Evolutionary conservation across 768 basidiomycete genomes (phyloP).

Genomic region (Amanita muscaria): DNA sequence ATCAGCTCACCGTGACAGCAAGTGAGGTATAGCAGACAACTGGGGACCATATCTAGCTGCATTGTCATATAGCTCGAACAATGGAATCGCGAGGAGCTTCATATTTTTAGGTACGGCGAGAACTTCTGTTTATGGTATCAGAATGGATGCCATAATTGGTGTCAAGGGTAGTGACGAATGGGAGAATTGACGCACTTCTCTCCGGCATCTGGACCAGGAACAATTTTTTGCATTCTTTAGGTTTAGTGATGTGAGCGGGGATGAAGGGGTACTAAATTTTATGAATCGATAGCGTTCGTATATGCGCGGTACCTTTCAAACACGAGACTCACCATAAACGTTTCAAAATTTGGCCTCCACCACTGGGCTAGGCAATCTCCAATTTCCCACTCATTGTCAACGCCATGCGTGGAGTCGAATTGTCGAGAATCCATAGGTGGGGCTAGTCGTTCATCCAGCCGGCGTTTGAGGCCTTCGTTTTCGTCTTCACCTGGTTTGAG

Average conservation of each 20-base stretch:
- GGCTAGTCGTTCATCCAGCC: constrained; percentile 84
- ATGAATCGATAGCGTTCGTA: not conserved
- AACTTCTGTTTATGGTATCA: constrained; percentile 50
- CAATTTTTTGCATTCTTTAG: constrained; percentile 96
- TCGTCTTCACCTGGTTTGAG: constrained; percentile 95
- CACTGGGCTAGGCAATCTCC: constrained; percentile 96
- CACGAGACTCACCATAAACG: constrained; percentile 76
- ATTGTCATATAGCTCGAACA: constrained; percentile 97
- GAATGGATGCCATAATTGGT: not conserved
- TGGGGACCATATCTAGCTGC: constrained; percentile 93
- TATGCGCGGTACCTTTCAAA: not conserved
- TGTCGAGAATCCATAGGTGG: constrained; percentile 63
- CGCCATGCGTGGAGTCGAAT: constrained; percentile 66
- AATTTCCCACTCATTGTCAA: constrained; percentile 92
- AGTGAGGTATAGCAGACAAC: constrained; percentile 86
- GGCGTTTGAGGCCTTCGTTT: constrained; percentile 78
- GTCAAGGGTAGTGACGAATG: not conserved
- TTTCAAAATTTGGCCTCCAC: constrained; percentile 98
- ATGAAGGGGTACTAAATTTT: constrained; percentile 70
- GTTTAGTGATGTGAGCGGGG: constrained; percentile 93
- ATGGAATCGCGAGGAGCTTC: constrained; percentile 93
- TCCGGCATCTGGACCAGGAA: constrained; percentile 95
- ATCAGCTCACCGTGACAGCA: constrained; percentile 78
- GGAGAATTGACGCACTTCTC: constrained; percentile 51
- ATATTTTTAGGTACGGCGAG: constrained; percentile 97